Percentiles rank a stretch among this genome's conserved stretches.
Evolutionary conservation across 371 early-diverging fungal genomes (phyloP).

Genomic region (Encephalitozoon intestinalis): DNA sequence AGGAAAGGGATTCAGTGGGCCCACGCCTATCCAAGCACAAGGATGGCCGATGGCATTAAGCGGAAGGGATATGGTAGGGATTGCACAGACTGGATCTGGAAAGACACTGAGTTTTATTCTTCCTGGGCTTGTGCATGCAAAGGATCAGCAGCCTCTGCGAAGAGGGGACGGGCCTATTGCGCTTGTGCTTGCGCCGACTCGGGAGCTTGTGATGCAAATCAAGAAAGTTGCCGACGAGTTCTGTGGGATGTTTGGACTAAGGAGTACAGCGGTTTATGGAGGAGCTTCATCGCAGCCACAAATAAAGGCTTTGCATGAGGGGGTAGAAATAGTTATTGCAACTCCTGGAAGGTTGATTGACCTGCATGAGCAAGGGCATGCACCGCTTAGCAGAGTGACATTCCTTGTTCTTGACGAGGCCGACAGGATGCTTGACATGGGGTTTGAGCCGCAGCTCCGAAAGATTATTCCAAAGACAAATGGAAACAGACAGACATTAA

Average conservation of each 20-base stretch:
- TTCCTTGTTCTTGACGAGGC: conserved; percentile 95
- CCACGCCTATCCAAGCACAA: conserved; percentile 93
- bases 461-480: conserved; percentile 93
- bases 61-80: conserved; percentile 92
- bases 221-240: conserved; percentile 58
- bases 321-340: conserved; percentile 92
- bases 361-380: conserved; percentile 68
- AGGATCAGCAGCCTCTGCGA: conserved; percentile 78
- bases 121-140: conserved; percentile 93
- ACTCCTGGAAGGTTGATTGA: conserved; percentile 97
- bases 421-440: conserved; percentile 97
- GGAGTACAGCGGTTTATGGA: conserved; percentile 85
- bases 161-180: conserved; percentile 94
- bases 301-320: conserved; percentile 75
- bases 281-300: conserved; percentile 87
- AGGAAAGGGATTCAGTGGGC: conserved; percentile 72
- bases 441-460: conserved; percentile 96
- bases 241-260: conserved; percentile 66
- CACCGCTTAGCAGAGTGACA: conserved; percentile 82
- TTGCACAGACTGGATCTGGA: conserved; percentile 94
- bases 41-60: conserved; percentile 97
- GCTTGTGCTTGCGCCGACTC: conserved; percentile 90
- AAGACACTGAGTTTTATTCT: conserved; percentile 90
- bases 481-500: conserved; percentile 91
- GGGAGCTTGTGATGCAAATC: conserved; percentile 75